These are phyloP conservation scores for Saccharomycopsis schoenii DNA, from an alignment of 805 yeast species.

Conservation along the genomic window DNA sequence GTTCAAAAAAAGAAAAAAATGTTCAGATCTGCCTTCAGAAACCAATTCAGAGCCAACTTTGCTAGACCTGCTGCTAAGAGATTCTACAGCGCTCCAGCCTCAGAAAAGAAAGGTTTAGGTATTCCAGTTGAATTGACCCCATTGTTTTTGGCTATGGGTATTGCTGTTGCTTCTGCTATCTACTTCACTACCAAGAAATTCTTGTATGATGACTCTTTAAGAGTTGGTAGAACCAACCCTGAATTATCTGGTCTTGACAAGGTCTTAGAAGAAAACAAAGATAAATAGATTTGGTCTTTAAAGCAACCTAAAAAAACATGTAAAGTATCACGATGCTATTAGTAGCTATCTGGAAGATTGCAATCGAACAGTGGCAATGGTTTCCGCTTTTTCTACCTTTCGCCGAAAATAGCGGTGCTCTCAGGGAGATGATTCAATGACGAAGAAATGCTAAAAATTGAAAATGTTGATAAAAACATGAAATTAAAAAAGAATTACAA, in stretches of 20 bases:
- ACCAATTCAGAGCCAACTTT: slow-evolving; percentile 11
- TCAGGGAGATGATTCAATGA: no score
- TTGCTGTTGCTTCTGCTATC: slow-evolving; percentile 31
- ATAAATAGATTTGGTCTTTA: not conserved
- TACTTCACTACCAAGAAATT: slow-evolving; percentile 31
- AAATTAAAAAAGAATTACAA: no score
- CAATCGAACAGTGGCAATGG: not conserved
- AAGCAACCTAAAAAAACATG: not conserved
- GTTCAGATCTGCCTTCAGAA: slow-evolving; percentile 13
- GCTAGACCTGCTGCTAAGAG: slow-evolving; percentile 23
- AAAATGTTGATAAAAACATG: no score
- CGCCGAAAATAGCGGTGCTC: no score
- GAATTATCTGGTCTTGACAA: slow-evolving; percentile 13
- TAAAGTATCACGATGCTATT: not conserved
- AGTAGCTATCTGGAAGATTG: not conserved
- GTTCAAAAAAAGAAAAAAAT: not conserved
- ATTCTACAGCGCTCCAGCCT: slow-evolving; percentile 26
- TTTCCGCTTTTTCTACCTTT: no score
- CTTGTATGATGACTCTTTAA: slow-evolving; percentile 27
- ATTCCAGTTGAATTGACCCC: slow-evolving; percentile 35
- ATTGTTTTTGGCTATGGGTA: slow-evolving; percentile 33
- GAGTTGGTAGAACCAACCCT: slow-evolving; percentile 32
- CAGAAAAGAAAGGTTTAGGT: slow-evolving; percentile 19
- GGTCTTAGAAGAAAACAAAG: slow-evolving; percentile 12
- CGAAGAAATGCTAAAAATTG: no score